phyloP scores from a whole-genome alignment of 1,284 basidiomycete species.

The Pyrrhoderma lamaoense region DNA sequence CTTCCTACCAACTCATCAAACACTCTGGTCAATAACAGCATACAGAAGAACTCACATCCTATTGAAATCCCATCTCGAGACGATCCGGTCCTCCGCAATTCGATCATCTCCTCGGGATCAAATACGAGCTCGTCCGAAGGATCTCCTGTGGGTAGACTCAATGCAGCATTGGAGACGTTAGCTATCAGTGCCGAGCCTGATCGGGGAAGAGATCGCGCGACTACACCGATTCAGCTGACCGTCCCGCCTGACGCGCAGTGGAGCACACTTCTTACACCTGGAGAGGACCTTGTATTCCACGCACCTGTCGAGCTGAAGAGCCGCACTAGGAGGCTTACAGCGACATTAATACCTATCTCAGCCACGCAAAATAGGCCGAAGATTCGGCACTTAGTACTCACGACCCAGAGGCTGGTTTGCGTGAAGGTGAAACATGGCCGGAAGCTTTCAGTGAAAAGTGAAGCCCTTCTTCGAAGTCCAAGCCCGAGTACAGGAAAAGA shows the following conservation, averaged over 20 bases:
- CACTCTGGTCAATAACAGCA: not conserved
- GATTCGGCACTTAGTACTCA: conserved; percentile 49
- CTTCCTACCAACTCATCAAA: conserved; percentile 2
- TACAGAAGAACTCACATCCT: conserved; percentile 18
- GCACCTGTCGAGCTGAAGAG: conserved; percentile 48
- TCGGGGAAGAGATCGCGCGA: conserved; percentile 46
- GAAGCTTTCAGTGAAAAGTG: conserved; percentile 39
- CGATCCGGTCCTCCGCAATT: not conserved
- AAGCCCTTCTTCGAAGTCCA: conserved; percentile 35
- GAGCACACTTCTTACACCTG: conserved; percentile 35
- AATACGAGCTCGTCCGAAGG: conserved; percentile 42
- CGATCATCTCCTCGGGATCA: conserved; percentile 22
- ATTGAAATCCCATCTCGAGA: conserved; percentile 27
- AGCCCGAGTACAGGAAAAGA: conserved; percentile 11
- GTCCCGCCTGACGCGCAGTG: conserved; percentile 28
- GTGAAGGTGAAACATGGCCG: conserved; percentile 41
- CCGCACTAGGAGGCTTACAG: conserved; percentile 52
- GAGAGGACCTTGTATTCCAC: conserved; percentile 43
- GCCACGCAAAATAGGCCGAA: conserved; percentile 46
- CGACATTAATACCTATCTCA: conserved; percentile 45
- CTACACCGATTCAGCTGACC: conserved; percentile 52
- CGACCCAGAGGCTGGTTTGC: conserved; percentile 49
- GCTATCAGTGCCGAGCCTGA: conserved; percentile 23
- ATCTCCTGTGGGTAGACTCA: conserved; percentile 37
- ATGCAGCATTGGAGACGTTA: conserved; percentile 29